A percentile compares a stretch with the other conserved stretches of the same genome.
phyloP scores from a whole-genome alignment of 345 rosid species.

The Citropsis articulata region DNA sequence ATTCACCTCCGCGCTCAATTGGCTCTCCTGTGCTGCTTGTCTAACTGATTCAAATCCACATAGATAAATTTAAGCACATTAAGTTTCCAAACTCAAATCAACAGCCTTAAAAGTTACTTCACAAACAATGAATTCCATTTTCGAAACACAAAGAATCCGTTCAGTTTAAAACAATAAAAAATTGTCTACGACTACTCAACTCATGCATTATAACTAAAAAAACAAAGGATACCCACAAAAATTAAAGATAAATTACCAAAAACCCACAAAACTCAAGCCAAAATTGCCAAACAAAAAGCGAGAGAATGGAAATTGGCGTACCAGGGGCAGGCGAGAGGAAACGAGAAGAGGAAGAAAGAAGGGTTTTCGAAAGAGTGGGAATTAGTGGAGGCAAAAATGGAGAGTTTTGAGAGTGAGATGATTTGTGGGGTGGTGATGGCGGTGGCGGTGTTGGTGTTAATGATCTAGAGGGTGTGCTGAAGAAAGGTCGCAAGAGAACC shows the following conservation, averaged over 20 bases:
- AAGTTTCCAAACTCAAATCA: neutral
- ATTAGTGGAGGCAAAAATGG: neutral
- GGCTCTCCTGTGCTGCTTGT: slow-evolving; percentile 51
- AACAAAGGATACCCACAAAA: neutral
- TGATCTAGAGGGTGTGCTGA: neutral
- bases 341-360: neutral
- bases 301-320: slow-evolving; percentile 16
- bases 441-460: neutral
- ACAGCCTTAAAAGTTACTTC: neutral
- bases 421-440: too few species aligned
- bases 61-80: neutral
- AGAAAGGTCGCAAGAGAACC: slow-evolving; percentile 6
- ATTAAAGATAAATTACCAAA: neutral
- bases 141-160: neutral
- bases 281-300: neutral
- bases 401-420: neutral
- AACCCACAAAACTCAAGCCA: neutral
- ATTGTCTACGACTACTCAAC: too few species aligned
- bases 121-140: neutral
- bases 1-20: slow-evolving; percentile 35
- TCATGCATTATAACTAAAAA: too few species aligned
- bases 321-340: slow-evolving; percentile 18
- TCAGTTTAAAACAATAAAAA: neutral
- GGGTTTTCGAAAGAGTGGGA: neutral
- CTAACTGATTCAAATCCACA: slow-evolving; percentile 32